Percentiles rank a stretch among this genome's conserved stretches.
Evolutionary conservation across 805 yeast species (phyloP).

Genomic region (Wickerhamiella spandovensis): DNA sequence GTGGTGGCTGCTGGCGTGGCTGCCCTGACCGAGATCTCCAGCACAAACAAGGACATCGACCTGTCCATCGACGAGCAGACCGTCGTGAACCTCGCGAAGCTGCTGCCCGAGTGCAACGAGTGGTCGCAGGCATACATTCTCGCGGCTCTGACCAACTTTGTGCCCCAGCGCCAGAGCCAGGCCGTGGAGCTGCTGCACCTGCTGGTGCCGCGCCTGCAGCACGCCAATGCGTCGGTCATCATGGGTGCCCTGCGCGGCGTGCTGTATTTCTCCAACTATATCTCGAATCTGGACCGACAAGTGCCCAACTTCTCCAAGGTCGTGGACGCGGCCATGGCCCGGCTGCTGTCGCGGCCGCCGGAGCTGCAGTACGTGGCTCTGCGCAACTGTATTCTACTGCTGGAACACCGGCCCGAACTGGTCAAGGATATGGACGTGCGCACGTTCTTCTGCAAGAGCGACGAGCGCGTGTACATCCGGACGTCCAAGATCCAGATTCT

Average conservation of each 20-base stretch:
- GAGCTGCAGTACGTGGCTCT: conserved; percentile 75
- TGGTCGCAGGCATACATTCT: conserved; percentile 67
- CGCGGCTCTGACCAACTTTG: conserved; percentile 49
- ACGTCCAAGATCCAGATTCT: conserved; percentile 84
- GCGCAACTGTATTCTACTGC: conserved; percentile 63
- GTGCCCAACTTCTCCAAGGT: conserved; percentile 42
- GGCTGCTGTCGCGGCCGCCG: conserved; percentile 59
- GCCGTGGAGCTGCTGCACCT: conserved; percentile 54
- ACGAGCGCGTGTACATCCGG: conserved; percentile 79
- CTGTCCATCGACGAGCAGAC: conserved; percentile 40
- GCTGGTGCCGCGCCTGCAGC: conserved; percentile 59
- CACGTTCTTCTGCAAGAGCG: conserved; percentile 16
- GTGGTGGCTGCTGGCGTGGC: conserved; percentile 66
- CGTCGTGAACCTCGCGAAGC: conserved; percentile 31
- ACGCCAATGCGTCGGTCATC: conserved; percentile 69
- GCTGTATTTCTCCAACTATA: conserved; percentile 60
- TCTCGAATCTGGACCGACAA: conserved; percentile 39
- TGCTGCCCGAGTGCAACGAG: conserved; percentile 32
- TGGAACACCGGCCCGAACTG: conserved; percentile 51
- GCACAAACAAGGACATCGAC: conserved; percentile 35
- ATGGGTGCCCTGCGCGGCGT: conserved; percentile 62
- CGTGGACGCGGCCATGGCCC: conserved; percentile 54
- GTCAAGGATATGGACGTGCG: conserved; percentile 21
- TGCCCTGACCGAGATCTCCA: conserved; percentile 51
- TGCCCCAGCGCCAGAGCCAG: conserved; percentile 56